These are phyloP conservation scores for Pneumocystis wakefieldiae DNA, from an alignment of 1,139 yeast genomes.

Conservation along the genomic window DNA sequence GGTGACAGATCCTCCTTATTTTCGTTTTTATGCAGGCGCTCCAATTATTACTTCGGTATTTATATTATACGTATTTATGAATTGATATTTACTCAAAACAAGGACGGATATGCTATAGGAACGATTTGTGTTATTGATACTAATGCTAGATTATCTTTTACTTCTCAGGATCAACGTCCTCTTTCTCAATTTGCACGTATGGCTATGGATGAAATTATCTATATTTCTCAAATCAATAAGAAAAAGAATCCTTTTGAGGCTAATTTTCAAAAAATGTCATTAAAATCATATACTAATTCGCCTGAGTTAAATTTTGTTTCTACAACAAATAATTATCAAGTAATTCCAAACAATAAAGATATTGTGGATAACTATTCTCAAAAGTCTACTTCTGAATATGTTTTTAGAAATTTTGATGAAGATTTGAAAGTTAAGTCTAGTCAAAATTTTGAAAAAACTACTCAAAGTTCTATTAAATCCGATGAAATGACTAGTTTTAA, in stretches of 20 bases:
- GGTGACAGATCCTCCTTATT: slow-evolving; percentile 11
- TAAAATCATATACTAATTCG: neutral
- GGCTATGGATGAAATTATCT: slow-evolving; percentile 10
- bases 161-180: slow-evolving; percentile 4
- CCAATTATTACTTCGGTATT: slow-evolving; percentile 12
- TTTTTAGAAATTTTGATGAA: neutral
- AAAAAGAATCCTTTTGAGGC: slow-evolving; percentile 1
- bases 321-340: neutral
- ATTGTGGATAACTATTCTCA: neutral
- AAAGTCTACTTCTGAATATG: neutral
- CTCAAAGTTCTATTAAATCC: neutral
- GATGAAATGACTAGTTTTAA: neutral
- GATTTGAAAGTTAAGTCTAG: neutral
- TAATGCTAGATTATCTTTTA: slow-evolving; percentile 12
- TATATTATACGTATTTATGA: neutral
- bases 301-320: neutral
- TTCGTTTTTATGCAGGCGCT: slow-evolving; percentile 16
- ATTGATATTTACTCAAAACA: neutral
- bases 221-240: slow-evolving; percentile 7
- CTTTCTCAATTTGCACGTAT: slow-evolving; percentile 12
- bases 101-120: slow-evolving; percentile 13
- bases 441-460: neutral
- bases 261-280: neutral
- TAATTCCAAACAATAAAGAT: neutral
- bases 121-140: slow-evolving; percentile 14